Base-by-base conservation (phyloP, 257 asterid genomes). In the Cinchona pubescens region DNA sequence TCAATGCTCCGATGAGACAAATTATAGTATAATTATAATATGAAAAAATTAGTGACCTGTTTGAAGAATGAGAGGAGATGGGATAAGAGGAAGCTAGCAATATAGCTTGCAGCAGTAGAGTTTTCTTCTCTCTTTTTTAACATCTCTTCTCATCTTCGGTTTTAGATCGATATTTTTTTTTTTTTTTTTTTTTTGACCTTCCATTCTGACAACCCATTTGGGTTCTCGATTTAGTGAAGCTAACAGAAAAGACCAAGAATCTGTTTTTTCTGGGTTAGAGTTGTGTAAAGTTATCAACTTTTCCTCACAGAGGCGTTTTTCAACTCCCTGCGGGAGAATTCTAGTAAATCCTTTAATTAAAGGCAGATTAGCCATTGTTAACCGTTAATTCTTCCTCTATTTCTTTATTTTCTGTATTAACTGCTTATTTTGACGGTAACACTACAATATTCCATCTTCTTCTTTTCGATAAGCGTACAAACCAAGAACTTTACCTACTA, bases 1-100 rank as follows among this genome's bases (percentile, higher is more conserved):
- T 78, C 90, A n/a, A 86, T 80, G 87, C 77, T 86, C 42, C 55
- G 88, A 60, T 80, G 84, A 81, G 7, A 16, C 35, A 37, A 63
- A 25, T 25, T 29, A 29, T 27, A 11, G 9, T n/a, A n/a, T n/a
- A n/a, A 10, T 4, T 55, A 55, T 14, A 16, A 49, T 18, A 0
- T 56, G 62, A 23, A 56, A 37, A 27, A 11, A 59, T 27, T 59
- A 18, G 43, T 75, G 63, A 12, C 23, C 75, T 59, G 45, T 56
- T 58, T 51, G 79, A 60, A 67, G 79, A 55, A 43, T 43, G 51
- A 61, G 67, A 64, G 61, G 75, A 59, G 81, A 79, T 77, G 82
- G 72, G 53, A 14, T 78, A 79, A 67, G 84, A 65, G 74, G 82
- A 70, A 75, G 84, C 74, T 45, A 49, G 66, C 27, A 23, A n/a